phyloP scores from a whole-genome alignment of 163 green algal species.

The Chloroidium sp. region DNA sequence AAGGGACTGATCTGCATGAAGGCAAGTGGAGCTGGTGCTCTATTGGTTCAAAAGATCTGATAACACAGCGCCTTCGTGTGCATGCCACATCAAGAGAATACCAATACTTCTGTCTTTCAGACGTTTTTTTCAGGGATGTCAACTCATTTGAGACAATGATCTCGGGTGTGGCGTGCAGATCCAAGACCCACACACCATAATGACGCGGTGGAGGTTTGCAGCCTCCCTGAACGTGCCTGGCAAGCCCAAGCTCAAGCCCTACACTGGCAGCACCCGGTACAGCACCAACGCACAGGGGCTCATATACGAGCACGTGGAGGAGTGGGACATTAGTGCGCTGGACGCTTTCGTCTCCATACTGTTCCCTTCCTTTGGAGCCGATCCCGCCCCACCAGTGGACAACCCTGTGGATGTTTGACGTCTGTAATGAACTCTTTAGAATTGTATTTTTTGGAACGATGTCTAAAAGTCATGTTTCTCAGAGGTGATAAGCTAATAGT shows the following conservation, averaged over 20 bases:
- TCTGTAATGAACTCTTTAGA: too few relatives aligned
- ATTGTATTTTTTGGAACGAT: too few relatives aligned
- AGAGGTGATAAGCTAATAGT: too few relatives aligned
- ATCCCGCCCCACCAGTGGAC: conserved; percentile 34
- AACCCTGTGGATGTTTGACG: not conserved
- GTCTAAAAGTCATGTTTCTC: too few relatives aligned
- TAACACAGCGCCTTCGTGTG: too few relatives aligned
- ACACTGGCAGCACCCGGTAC: conserved; percentile 30
- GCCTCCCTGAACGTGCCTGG: conserved; percentile 31
- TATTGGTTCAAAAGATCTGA: too few relatives aligned
- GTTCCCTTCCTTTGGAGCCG: conserved; percentile 39
- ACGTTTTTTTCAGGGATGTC: too few relatives aligned
- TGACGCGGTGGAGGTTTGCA: conserved; percentile 38
- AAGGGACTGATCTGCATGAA: too few relatives aligned
- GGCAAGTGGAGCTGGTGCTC: too few relatives aligned
- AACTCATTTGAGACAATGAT: too few relatives aligned
- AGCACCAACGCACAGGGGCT: conserved; percentile 16
- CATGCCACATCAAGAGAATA: too few relatives aligned
- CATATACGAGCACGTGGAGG: conserved; percentile 33
- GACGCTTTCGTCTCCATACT: conserved; percentile 45
- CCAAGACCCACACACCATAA: conserved; percentile 14
- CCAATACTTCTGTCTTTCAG: too few relatives aligned
- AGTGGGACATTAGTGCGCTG: conserved; percentile 46
- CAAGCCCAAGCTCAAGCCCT: conserved; percentile 43
- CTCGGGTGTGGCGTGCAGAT: conserved; percentile 1